phyloP scores from a whole-genome alignment of 2,329 filamentous ascomycete genomes.

The Trichophyton schoenleinii region DNA sequence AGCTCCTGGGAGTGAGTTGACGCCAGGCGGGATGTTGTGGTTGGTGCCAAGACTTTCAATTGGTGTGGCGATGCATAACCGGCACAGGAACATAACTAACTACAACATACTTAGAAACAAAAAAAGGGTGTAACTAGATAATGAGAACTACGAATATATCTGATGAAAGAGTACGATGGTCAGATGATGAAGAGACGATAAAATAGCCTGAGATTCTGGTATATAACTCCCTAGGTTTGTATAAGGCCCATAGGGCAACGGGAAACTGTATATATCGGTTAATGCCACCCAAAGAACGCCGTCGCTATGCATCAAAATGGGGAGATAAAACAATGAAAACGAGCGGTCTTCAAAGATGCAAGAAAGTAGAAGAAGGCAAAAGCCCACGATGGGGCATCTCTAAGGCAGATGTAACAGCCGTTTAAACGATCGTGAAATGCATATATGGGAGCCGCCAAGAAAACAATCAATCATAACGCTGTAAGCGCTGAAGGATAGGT shows the following conservation, averaged over 20 bases:
- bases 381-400: neutral
- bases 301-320: conserved; percentile 6
- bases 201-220: neutral
- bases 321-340: neutral
- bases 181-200: neutral
- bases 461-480: neutral
- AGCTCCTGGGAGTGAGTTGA: neutral
- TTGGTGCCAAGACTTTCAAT: neutral
- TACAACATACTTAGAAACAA: too few species aligned
- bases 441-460: neutral
- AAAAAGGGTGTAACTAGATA: neutral
- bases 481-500: neutral
- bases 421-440: neutral
- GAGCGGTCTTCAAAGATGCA: neutral
- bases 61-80: neutral
- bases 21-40: neutral
- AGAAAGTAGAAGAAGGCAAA: neutral
- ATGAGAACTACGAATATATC: neutral
- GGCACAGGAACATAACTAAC: neutral
- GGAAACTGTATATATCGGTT: neutral
- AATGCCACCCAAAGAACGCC: neutral
- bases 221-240: neutral
- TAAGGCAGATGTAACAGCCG: neutral
- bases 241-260: neutral
- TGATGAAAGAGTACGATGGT: neutral